Evolutionary conservation across 2,329 filamentous ascomycete genomes (phyloP).

Genomic region (Raffaelea albimanens): DNA sequence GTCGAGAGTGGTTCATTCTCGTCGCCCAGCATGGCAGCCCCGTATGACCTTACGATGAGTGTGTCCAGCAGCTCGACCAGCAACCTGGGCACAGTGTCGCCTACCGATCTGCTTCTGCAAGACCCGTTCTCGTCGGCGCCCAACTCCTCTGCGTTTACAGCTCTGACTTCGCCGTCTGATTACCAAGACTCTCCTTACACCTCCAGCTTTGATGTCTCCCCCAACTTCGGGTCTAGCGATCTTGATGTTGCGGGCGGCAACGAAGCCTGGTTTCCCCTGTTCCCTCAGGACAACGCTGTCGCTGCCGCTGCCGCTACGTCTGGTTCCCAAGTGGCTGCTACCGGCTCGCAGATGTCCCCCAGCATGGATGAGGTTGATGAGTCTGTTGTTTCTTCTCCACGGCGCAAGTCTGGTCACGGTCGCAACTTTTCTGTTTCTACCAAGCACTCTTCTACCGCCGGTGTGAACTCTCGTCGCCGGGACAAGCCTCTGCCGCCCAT

Average conservation of each 20-base stretch:
- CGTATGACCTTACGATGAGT: constrained; percentile 41
- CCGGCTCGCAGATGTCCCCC: constrained; percentile 24
- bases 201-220: constrained; percentile 68
- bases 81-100: constrained; percentile 67
- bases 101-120: constrained; percentile 67
- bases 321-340: constrained; percentile 1
- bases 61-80: constrained; percentile 34
- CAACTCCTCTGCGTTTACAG: constrained; percentile 72
- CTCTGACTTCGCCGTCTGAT: constrained; percentile 75
- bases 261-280: constrained; percentile 64
- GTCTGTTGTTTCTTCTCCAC: constrained; percentile 27
- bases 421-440: constrained; percentile 24
- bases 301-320: not conserved
- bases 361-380: constrained; percentile 34
- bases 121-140: constrained; percentile 66
- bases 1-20: constrained; percentile 47
- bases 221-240: constrained; percentile 57
- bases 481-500: constrained; percentile 76
- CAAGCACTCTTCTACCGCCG: constrained; percentile 60
- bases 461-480: constrained; percentile 64
- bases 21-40: constrained; percentile 39
- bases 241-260: constrained; percentile 36
- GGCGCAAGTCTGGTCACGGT: constrained; percentile 39
- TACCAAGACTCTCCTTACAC: constrained; percentile 69
- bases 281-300: constrained; percentile 40